Evolutionary conservation across 1,139 yeast genomes (phyloP), one percentile per base, ranked within the genome.

Genomic region (Hemisphaericaspora xylanilytica): DNA sequence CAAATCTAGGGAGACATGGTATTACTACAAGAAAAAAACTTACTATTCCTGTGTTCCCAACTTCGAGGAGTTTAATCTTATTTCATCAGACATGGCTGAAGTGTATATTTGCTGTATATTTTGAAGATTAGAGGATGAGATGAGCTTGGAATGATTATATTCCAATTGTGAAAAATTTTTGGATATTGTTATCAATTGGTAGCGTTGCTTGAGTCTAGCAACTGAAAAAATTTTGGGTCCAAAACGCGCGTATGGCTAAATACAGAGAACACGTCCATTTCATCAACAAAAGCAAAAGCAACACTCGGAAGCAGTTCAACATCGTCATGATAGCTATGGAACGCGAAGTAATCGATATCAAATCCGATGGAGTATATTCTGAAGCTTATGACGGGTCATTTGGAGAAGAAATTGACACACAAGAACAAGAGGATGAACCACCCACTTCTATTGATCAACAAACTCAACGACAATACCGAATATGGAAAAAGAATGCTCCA

Each of bases 11-110:
- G n/a, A n/a, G n/a, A n/a, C n/a, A n/a, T n/a, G n/a, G n/a, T n/a
- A n/a, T n/a, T n/a, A n/a, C n/a, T n/a, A n/a, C n/a, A n/a, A n/a
- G n/a, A n/a, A n/a, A n/a, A n/a, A n/a, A n/a, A n/a, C 82, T 39
- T 66, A 78, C 83, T 87, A 86, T 56, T 84, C 73, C 50, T 80
- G 76, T 3, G 94, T 86, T 3, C 96, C 96, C 36, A 87, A 63
- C 50, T 81, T 81, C 18, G 95, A 86, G 24, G 79, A 72, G 55
- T 83, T 82, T 38, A 85, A 63, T 39, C 77, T 59, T 9, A 82
- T 75, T 34, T 80, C 81, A 43, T 74, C 80, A 51, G 69, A 58
- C 61, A 56, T 65, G 12, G n/a, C n/a, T n/a, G n/a, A n/a, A n/a
- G n/a, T n/a, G n/a, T n/a, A n/a, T n/a, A n/a, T n/a, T n/a, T n/a